A percentile compares a stretch with the other conserved stretches of the same genome.
Conservation (phyloP, 1,139 yeast genomes). For the Insectozyma bohioensis region DNA sequence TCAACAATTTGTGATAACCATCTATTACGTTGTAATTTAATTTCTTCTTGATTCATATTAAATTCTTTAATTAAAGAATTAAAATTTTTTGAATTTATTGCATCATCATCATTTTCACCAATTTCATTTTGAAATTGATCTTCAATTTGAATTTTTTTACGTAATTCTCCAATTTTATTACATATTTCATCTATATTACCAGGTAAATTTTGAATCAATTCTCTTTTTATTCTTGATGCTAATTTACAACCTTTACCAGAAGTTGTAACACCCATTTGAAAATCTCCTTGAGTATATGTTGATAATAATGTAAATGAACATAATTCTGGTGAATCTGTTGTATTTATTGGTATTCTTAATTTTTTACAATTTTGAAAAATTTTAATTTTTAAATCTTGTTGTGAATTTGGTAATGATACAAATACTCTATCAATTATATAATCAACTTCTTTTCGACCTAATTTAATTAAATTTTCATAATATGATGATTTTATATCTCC, state of each 20-base stretch:
- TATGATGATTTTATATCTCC: conserved; percentile 1
- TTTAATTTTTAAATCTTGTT: conserved; percentile 27
- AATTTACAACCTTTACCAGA: conserved; percentile 88
- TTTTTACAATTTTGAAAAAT: conserved; percentile 53
- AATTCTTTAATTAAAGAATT: conserved; percentile 65
- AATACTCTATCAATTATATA: conserved; percentile 73
- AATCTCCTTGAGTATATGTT: conserved; percentile 65
- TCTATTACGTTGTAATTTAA: conserved; percentile 62
- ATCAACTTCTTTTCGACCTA: conserved; percentile 67
- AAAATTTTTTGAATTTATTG: conserved; percentile 55
- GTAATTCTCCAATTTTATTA: conserved; percentile 63
- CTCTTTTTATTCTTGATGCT: conserved; percentile 78
- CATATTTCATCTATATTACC: conserved; percentile 69
- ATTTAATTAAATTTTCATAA: conserved; percentile 11
- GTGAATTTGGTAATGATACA: conserved; percentile 45
- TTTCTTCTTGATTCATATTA: conserved; percentile 50
- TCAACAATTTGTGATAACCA: conserved; percentile 93
- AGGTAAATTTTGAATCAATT: conserved; percentile 66
- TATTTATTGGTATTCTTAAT: conserved; percentile 78
- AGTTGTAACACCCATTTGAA: conserved; percentile 84
- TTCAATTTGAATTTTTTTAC: conserved; percentile 55
- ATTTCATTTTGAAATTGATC: conserved; percentile 39
- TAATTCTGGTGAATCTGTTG: conserved; percentile 67
- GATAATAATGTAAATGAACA: conserved; percentile 81
- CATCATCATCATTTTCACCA: conserved; percentile 73